Evolutionary conservation across 2,329 filamentous ascomycete genomes (phyloP).

Genomic region (Niveomyces coronatus): DNA sequence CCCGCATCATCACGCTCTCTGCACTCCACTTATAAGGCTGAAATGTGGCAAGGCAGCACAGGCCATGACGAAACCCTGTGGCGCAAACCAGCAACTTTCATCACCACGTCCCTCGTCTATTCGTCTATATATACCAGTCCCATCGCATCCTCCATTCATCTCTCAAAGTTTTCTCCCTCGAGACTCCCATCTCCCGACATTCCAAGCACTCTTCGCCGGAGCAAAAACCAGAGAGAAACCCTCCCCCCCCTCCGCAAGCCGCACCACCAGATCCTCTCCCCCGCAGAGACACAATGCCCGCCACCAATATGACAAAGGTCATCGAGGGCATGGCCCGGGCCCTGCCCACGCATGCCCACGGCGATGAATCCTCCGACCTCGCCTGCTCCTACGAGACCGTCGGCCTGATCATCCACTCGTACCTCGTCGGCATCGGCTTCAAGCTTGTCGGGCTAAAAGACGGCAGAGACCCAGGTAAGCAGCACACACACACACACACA

Average conservation of each 20-base stretch:
- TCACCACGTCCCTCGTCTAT: neutral
- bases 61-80: constrained; percentile 1
- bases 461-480: constrained; percentile 60
- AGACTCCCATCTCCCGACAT: neutral
- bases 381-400: constrained; percentile 71
- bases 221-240: neutral
- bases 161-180: too few relatives aligned
- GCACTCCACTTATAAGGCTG: constrained; percentile 15
- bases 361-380: constrained; percentile 49
- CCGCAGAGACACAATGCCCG: constrained; percentile 9
- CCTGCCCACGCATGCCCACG: constrained; percentile 41
- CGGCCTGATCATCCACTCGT: constrained; percentile 74
- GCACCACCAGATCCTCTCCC: neutral
- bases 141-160: too few relatives aligned
- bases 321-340: constrained; percentile 49
- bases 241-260: neutral
- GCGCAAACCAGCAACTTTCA: neutral
- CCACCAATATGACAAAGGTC: constrained; percentile 27
- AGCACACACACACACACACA: neutral
- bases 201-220: neutral
- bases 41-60: constrained; percentile 5
- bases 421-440: constrained; percentile 72
- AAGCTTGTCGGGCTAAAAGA: constrained; percentile 75
- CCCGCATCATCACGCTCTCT: neutral
- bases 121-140: constrained; percentile 2